Percentiles rank a stretch among this genome's conserved stretches.
phyloP scores from a whole-genome alignment of 352 stramenopile genomes.

The Pythium vanterpoolii region DNA sequence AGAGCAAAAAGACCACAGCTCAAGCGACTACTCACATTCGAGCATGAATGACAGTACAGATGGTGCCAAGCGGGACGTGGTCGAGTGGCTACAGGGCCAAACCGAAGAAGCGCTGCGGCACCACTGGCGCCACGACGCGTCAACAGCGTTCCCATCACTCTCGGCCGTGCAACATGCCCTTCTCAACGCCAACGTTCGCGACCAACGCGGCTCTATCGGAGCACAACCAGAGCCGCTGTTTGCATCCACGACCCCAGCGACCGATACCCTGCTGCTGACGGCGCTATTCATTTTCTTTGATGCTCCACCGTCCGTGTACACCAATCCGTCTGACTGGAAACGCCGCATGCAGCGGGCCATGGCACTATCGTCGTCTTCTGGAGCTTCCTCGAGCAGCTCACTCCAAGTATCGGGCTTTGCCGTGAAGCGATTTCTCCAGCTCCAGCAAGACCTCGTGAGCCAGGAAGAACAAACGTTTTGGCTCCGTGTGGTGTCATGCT shows the following conservation, averaged over 20 bases:
- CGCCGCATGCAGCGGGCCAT: constrained; percentile 17
- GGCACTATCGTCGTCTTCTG: not conserved
- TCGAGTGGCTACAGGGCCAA: constrained; percentile 22
- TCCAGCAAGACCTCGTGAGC: constrained; percentile 10
- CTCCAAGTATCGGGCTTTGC: constrained; percentile 8
- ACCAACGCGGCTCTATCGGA: not conserved
- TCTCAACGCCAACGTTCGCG: not conserved
- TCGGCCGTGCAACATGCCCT: constrained; percentile 14
- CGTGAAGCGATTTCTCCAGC: constrained; percentile 17
- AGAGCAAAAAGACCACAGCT: not conserved
- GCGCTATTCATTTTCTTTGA: constrained; percentile 25
- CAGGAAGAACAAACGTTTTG: constrained; percentile 23
- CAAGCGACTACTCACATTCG: too few relatives aligned
- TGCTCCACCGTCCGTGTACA: constrained; percentile 14
- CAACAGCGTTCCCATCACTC: constrained; percentile 13
- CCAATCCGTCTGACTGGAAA: constrained; percentile 12
- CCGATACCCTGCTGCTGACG: constrained; percentile 15
- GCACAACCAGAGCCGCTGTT: not conserved
- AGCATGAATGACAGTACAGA: too few relatives aligned
- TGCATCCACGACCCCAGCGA: not conserved
- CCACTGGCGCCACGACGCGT: constrained; percentile 17
- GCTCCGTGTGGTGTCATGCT: constrained; percentile 24
- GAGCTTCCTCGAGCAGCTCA: not conserved
- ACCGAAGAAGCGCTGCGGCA: constrained; percentile 19
- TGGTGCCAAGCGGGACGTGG: constrained; percentile 15